Base-by-base conservation (phyloP, 345 rosid genomes). In the Dimocarpus longan region DNA sequence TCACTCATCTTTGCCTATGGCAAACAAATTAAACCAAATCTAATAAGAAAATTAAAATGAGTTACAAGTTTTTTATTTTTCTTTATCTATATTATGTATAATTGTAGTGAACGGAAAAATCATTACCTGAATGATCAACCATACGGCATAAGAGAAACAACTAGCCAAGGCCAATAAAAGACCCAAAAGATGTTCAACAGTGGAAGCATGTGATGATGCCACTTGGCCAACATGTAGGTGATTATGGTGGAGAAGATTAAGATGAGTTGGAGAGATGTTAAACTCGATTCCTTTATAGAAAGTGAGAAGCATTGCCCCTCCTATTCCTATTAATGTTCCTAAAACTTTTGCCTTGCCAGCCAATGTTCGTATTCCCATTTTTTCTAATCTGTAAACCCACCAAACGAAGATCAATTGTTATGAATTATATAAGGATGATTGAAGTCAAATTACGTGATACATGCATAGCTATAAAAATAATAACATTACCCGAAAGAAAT, bases 251-350 rank as follows among this genome's bases (percentile, higher is more conserved):
- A 88, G 80, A 66, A 89, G 79, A 84, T 90, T 50, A 13, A 85
- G 11, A 46, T 84, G 26, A 3, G 89, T 82, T 28, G 93, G 80
- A 82, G 72, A 82, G 2, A 82, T 24, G n/a, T 82, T 48, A 44
- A 89, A 67, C 16, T 76, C 78, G 4, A 54, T 11, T 2, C 96
- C 92, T 80, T 88, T 90, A 79, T 83, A 90, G 72, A 92, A 83
- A 6, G 93, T 87, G 62, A 92, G 80, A 0, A 88, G 59, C 90
- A 89, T 89, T 12, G 91, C 93, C n/a, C 96, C 93, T 6, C 81
- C 76, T 2, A 92, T 77, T 21, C 92, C 92, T 18, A 87, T 12
- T 63, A 85, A 15, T 48, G 93, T 92, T 42, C 96, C 96, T 3
- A 78, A 32, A 44, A 90, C 81, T 70, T 89, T 92, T 44, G 90